Evolutionary conservation across 257 asterid genomes (phyloP).

Genomic region (Asclepias syriaca): DNA sequence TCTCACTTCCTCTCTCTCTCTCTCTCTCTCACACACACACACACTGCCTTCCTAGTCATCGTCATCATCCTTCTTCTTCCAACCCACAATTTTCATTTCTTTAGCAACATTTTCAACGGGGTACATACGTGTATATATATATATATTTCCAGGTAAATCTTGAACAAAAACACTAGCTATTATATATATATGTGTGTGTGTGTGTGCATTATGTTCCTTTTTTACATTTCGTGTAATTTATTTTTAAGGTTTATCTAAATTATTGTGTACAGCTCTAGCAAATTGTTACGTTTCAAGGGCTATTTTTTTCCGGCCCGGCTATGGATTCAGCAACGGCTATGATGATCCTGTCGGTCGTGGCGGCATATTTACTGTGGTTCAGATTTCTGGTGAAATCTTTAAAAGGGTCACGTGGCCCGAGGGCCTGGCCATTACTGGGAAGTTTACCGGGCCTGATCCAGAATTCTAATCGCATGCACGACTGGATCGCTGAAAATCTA

Average conservation of each 20-base stretch:
- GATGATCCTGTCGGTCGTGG: conserved; percentile 33
- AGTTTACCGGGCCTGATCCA: conserved; percentile 52
- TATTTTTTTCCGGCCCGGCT: no score
- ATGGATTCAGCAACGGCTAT: conserved; percentile 38
- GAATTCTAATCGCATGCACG: conserved; percentile 43
- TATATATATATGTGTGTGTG: no score
- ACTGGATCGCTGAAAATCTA: conserved; percentile 59
- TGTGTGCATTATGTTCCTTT: background rate
- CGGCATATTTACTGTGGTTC: conserved; percentile 46
- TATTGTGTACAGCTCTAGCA: no score
- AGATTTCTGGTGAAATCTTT: conserved; percentile 30
- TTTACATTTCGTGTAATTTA: background rate
- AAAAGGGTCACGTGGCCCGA: conserved; percentile 42
- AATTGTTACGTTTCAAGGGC: no score
- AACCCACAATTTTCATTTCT: background rate
- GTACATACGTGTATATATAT: no score
- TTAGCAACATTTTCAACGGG: background rate
- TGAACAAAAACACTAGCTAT: no score
- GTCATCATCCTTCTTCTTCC: background rate
- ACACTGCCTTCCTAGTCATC: background rate
- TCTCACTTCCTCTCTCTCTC: conserved; percentile 1
- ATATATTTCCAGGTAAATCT: no score
- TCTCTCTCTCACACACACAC: no score
- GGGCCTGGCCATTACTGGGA: conserved; percentile 51
- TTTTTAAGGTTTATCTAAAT: background rate